These are phyloP conservation scores for Leccinum truebloodii DNA, from an alignment of 768 basidiomycete genomes.

Conservation along the genomic window DNA sequence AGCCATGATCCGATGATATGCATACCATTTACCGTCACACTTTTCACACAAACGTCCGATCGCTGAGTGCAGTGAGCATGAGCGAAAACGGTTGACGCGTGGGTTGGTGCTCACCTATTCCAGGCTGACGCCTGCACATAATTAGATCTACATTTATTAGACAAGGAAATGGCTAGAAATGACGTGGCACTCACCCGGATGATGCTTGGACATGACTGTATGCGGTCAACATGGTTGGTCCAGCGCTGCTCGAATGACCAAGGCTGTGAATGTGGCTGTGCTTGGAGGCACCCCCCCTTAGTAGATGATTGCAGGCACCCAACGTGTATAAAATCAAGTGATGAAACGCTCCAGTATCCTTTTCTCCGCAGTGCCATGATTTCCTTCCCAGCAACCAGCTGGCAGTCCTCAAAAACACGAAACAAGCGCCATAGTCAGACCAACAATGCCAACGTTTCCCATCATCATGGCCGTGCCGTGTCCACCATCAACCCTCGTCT, in stretches of 20 bases:
- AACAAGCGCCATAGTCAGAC: conserved; percentile 12
- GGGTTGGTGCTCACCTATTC: conserved; percentile 68
- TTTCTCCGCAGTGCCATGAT: conserved; percentile 23
- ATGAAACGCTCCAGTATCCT: conserved; percentile 7
- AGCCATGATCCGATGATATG: conserved; percentile 23
- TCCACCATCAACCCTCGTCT: conserved; percentile 47
- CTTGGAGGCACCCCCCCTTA: background rate
- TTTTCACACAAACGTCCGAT: conserved; percentile 99
- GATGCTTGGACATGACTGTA: conserved; percentile 81
- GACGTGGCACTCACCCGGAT: conserved; percentile 58
- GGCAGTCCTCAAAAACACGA: conserved; percentile 29
- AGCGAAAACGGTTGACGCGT: background rate
- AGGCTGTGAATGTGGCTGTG: conserved; percentile 24
- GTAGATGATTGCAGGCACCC: background rate
- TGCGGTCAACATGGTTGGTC: conserved; percentile 6
- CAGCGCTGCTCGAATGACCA: background rate
- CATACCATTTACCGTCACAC: conserved; percentile 97
- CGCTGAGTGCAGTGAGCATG: conserved; percentile 47
- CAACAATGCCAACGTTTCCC: conserved; percentile 1
- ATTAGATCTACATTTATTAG: conserved; percentile 73
- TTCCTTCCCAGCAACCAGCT: conserved; percentile 33
- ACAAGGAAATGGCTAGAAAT: background rate
- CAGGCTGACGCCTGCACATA: conserved; percentile 97
- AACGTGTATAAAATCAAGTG: conserved; percentile 5
- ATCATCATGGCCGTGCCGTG: conserved; percentile 21